These are phyloP conservation scores for Scedosporium apiospermum DNA, from an alignment of 2,329 filamentous ascomycete genomes.

Conservation along the genomic window DNA sequence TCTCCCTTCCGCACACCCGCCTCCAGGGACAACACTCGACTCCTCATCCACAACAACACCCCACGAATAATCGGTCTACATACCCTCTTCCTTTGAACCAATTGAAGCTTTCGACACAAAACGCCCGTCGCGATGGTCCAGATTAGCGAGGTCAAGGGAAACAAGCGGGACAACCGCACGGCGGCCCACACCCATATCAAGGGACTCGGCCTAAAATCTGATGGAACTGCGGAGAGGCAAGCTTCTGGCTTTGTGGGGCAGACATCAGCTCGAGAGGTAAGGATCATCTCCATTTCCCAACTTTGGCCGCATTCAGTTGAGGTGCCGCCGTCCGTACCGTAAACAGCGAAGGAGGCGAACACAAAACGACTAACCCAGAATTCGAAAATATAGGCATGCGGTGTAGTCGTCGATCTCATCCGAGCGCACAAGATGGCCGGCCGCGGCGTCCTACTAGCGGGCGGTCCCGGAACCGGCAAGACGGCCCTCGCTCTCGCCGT, in stretches of 20 bases:
- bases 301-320: not conserved
- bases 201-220: constrained; percentile 74
- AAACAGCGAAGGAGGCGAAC: not conserved
- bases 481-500: constrained; percentile 92
- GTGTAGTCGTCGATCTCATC: constrained; percentile 92
- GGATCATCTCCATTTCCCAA: constrained; percentile 10
- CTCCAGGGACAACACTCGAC: not conserved
- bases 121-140: constrained; percentile 54
- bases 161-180: constrained; percentile 89
- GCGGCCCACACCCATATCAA: constrained; percentile 98
- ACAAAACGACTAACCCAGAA: not conserved
- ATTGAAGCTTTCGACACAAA: not conserved
- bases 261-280: constrained; percentile 75
- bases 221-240: constrained; percentile 76
- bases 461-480: constrained; percentile 93
- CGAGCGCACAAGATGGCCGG: constrained; percentile 96
- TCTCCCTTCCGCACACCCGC: not conserved
- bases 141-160: constrained; percentile 91
- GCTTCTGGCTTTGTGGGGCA: constrained; percentile 86
- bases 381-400: constrained; percentile 59
- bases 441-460: constrained; percentile 83
- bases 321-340: not conserved
- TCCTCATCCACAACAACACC: not conserved
- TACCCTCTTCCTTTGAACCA: not conserved
- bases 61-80: not conserved